phyloP scores from a whole-genome alignment of 192 early-diverging fungal genomes.

The Spizellomyces sp. region DNA sequence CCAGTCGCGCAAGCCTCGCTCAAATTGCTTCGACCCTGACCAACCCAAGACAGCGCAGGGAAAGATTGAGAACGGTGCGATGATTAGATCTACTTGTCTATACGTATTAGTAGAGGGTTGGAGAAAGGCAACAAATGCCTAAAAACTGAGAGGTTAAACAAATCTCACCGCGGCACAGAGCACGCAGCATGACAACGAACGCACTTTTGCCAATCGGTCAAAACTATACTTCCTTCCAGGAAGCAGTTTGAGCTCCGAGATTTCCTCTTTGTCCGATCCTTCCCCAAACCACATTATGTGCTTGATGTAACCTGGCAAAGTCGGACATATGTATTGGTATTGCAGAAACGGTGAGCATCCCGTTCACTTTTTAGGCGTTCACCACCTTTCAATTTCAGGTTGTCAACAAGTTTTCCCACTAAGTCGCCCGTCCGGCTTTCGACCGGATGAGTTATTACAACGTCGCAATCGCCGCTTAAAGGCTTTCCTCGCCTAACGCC shows the following conservation, averaged over 20 bases:
- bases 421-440: not conserved
- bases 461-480: constrained; percentile 36
- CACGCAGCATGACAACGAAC: too few species aligned
- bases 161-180: too few species aligned
- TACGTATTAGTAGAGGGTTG: constrained; percentile 27
- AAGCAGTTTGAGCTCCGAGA: constrained; percentile 12
- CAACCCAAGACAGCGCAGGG: constrained; percentile 22
- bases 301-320: constrained; percentile 24
- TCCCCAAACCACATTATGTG: constrained; percentile 31
- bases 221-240: constrained; percentile 7
- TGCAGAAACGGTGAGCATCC: too few species aligned
- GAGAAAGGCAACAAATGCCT: constrained; percentile 26
- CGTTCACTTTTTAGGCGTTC: too few species aligned
- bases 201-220: constrained; percentile 24
- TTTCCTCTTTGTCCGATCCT: not conserved
- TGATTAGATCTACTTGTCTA: constrained; percentile 42
- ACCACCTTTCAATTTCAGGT: constrained; percentile 22
- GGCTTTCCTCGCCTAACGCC: constrained; percentile 35
- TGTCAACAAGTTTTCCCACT: constrained; percentile 22
- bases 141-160: too few species aligned
- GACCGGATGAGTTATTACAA: constrained; percentile 37
- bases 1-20: constrained; percentile 33
- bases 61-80: constrained; percentile 19
- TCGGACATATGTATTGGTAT: not conserved
- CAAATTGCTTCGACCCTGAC: constrained; percentile 37